A percentile compares a stretch with the other conserved stretches of the same genome.
These are phyloP conservation scores for Corinectria fuckeliana DNA, from an alignment of 2,329 filamentous ascomycete genomes.

Conservation along the genomic window DNA sequence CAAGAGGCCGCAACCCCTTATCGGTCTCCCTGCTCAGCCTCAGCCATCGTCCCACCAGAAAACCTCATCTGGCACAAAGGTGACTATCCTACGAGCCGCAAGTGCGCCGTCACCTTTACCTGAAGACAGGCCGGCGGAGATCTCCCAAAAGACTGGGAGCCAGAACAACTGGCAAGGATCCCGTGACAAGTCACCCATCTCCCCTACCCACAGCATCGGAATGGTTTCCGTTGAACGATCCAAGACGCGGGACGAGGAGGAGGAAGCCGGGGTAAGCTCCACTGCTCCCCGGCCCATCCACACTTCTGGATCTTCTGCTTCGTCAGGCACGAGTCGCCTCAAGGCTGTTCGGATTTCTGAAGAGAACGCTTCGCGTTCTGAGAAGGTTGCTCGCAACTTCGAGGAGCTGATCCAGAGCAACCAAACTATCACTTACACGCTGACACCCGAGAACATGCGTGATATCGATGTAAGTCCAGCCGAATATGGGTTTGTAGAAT, in stretches of 20 bases:
- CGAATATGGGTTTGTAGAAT: no score
- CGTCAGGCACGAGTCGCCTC: conserved; percentile 57
- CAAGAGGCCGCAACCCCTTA: conserved; percentile 28
- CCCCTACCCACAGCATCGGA: conserved; percentile 44
- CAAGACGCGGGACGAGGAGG: conserved; percentile 44
- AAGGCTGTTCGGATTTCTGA: conserved; percentile 65
- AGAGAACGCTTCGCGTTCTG: conserved; percentile 57
- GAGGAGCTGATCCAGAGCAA: conserved; percentile 83
- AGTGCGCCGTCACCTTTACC: conserved; percentile 39
- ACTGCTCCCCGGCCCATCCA: conserved; percentile 48
- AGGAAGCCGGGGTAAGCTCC: conserved; percentile 34
- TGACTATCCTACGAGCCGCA: conserved; percentile 42
- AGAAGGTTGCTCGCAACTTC: conserved; percentile 71
- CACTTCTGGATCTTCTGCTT: conserved; percentile 58
- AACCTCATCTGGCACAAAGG: conserved; percentile 42
- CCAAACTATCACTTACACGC: conserved; percentile 81
- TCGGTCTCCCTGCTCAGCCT: conserved; percentile 18
- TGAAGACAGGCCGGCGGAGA: conserved; percentile 43
- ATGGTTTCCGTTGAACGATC: conserved; percentile 49
- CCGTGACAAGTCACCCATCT: conserved; percentile 32
- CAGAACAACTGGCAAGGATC: conserved; percentile 32
- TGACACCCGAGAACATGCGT: conserved; percentile 81
- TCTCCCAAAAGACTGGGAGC: conserved; percentile 41
- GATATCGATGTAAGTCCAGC: conserved; percentile 69
- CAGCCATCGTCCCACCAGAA: conserved; percentile 26